These are phyloP conservation scores for Phytophthora pluvialis DNA, from an alignment of 352 stramenopile genomes.

Conservation along the genomic window DNA sequence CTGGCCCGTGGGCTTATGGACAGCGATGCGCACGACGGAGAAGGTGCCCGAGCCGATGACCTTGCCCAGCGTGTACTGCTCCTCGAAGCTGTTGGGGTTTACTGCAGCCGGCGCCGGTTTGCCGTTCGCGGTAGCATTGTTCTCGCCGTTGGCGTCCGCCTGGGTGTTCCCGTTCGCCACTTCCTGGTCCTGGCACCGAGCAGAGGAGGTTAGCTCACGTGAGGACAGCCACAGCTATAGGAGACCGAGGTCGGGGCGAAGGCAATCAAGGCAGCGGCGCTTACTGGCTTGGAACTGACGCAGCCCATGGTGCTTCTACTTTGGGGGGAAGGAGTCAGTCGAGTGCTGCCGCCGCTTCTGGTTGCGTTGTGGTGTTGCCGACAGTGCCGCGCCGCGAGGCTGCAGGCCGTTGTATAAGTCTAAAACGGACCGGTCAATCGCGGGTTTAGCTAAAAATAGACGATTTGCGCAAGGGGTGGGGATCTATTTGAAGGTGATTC, in stretches of 20 bases:
- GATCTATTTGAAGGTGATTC: conserved; percentile 34
- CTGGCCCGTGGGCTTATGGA: conserved; percentile 83
- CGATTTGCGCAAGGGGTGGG: conserved; percentile 10
- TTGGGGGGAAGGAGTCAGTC: conserved; percentile 23
- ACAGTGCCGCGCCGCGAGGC: not conserved
- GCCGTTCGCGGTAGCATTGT: conserved; percentile 24
- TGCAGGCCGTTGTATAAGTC: conserved; percentile 8
- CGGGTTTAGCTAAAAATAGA: conserved; percentile 35
- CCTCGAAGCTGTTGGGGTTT: conserved; percentile 81
- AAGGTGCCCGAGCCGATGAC: conserved; percentile 91
- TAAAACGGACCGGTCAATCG: conserved; percentile 28
- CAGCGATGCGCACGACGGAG: conserved; percentile 86
- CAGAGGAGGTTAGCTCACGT: not conserved
- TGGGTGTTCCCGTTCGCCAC: conserved; percentile 53
- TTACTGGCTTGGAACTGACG: conserved; percentile 75
- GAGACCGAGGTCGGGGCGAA: not conserved
- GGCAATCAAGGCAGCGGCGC: conserved; percentile 7
- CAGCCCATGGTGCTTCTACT: conserved; percentile 60
- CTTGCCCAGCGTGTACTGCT: conserved; percentile 87
- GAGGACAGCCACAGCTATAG: not conserved
- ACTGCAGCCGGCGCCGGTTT: conserved; percentile 30
- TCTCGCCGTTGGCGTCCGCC: conserved; percentile 44
- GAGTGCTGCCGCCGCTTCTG: conserved; percentile 33
- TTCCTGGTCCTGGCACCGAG: conserved; percentile 41
- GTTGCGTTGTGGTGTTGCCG: conserved; percentile 43